A percentile compares a stretch with the other conserved stretches of the same genome.
Evolutionary conservation across 352 stramenopile species (phyloP).

Genomic region (Plasmopara viticola): DNA sequence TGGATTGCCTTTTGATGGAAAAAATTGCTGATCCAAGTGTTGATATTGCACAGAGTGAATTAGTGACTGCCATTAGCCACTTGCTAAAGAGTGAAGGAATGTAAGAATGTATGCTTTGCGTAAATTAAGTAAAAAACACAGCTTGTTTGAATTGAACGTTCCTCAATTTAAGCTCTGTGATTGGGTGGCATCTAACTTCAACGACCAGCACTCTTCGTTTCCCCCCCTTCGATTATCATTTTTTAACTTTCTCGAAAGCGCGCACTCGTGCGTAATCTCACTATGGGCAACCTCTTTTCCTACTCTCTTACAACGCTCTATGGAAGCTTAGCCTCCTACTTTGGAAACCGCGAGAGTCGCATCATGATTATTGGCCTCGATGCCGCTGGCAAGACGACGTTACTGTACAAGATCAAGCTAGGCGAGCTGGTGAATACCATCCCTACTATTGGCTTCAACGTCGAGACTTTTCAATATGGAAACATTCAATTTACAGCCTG

Average conservation of each 20-base stretch:
- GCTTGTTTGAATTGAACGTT: neutral
- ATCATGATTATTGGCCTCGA: slow-evolving; percentile 91
- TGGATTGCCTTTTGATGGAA: slow-evolving; percentile 89
- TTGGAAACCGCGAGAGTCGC: slow-evolving; percentile 31
- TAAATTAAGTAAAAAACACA: too few species aligned
- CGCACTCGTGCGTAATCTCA: neutral
- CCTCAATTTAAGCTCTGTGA: neutral
- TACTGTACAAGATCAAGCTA: slow-evolving; percentile 88
- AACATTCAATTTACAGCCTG: slow-evolving; percentile 77
- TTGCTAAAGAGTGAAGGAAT: slow-evolving; percentile 81
- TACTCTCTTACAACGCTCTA: slow-evolving; percentile 31
- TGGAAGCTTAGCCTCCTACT: slow-evolving; percentile 26
- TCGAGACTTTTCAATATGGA: slow-evolving; percentile 70
- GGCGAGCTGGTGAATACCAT: slow-evolving; percentile 63
- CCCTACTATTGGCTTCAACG: slow-evolving; percentile 85
- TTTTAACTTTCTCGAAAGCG: neutral
- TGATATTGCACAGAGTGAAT: slow-evolving; percentile 83
- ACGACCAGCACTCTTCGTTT: neutral
- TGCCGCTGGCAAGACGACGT: slow-evolving; percentile 95
- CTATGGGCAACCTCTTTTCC: slow-evolving; percentile 45
- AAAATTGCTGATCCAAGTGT: slow-evolving; percentile 93
- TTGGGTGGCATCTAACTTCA: neutral
- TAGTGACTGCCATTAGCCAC: slow-evolving; percentile 75
- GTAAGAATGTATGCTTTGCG: slow-evolving; percentile 16
- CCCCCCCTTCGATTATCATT: neutral